Evolutionary conservation across 2,329 filamentous ascomycete genomes (phyloP).

Genomic region (Penicillium capsulatum): DNA sequence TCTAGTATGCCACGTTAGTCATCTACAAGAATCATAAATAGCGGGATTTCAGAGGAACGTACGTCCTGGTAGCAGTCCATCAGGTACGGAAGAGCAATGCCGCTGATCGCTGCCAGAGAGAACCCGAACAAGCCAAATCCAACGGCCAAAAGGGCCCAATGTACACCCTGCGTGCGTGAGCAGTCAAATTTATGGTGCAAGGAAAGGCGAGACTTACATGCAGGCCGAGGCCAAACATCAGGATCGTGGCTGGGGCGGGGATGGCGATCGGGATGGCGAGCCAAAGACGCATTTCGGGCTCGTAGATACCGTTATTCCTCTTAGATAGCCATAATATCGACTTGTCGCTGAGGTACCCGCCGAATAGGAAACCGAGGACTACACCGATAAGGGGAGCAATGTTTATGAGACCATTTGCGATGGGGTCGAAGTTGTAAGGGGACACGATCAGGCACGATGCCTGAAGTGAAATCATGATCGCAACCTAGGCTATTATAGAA

Average conservation of each 20-base stretch:
- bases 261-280: constrained; percentile 24
- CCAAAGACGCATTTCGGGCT: constrained; percentile 46
- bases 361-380: constrained; percentile 33
- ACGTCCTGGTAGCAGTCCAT: constrained; percentile 32
- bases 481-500: constrained; percentile 37
- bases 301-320: constrained; percentile 41
- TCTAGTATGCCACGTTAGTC: constrained; percentile 48
- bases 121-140: constrained; percentile 23
- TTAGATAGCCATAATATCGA: constrained; percentile 37
- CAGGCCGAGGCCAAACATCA: constrained; percentile 40
- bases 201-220: too few relatives aligned
- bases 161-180: constrained; percentile 20
- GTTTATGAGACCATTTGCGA: constrained; percentile 39
- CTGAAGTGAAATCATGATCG: constrained; percentile 37
- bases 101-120: constrained; percentile 18
- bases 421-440: constrained; percentile 40
- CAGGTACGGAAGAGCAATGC: constrained; percentile 26
- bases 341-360: constrained; percentile 38
- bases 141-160: constrained; percentile 29
- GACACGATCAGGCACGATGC: constrained; percentile 35
- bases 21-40: background rate
- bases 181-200: too few relatives aligned
- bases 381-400: constrained; percentile 41
- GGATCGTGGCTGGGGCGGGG: constrained; percentile 31
- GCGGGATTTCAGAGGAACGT: too few relatives aligned